phyloP scores from a whole-genome alignment of 208 protist species.

The Tritrichomonas foetus region DNA sequence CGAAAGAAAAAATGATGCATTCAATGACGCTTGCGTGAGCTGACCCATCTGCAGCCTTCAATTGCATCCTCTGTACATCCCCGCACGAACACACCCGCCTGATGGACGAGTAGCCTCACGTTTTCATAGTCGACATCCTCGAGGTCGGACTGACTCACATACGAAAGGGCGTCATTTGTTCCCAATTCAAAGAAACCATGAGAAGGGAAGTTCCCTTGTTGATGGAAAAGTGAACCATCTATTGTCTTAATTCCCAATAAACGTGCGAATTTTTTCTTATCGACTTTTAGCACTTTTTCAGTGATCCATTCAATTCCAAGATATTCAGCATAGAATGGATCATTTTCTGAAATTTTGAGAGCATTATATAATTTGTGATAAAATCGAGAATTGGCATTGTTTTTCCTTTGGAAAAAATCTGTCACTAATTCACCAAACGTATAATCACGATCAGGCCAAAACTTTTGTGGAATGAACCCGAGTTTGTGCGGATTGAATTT shows the following conservation, averaged over 20 bases:
- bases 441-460: not conserved
- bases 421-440: not conserved
- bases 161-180: not conserved
- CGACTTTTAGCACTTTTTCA: not conserved
- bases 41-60: not conserved
- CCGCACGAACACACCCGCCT: not conserved
- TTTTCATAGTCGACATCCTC: conserved; percentile 10
- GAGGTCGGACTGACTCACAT: not conserved
- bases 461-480: not conserved
- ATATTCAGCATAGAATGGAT: not conserved
- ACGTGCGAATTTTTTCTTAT: conserved; percentile 25
- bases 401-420: conserved; percentile 38
- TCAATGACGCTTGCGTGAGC: not conserved
- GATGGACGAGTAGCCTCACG: not conserved
- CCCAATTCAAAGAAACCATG: conserved; percentile 24
- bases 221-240: conserved; percentile 7
- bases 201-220: conserved; percentile 39
- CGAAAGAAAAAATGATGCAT: too few relatives aligned
- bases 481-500: conserved; percentile 36
- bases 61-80: not conserved
- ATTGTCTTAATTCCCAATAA: not conserved
- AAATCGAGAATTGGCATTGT: conserved; percentile 15
- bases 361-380: conserved; percentile 31
- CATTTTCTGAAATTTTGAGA: conserved; percentile 23
- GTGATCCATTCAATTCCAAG: conserved; percentile 16